Base-by-base conservation (phyloP, 352 stramenopile genomes). In the Phytophthora capsici region DNA sequence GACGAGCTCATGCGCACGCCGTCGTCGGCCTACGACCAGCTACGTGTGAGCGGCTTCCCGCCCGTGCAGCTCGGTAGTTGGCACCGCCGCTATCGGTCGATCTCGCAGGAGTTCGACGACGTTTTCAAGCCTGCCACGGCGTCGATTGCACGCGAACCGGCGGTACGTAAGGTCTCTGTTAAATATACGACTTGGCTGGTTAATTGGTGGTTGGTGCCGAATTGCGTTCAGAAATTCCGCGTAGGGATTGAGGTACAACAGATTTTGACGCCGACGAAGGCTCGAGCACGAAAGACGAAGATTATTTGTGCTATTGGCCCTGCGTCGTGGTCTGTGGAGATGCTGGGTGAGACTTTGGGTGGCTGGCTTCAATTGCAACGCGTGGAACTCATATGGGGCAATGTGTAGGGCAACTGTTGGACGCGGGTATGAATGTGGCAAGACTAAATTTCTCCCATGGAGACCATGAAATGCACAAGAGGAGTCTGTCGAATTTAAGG, bases 401-500 rank as follows among this genome's bases (percentile, higher is more conserved):
- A 17, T 63, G 14, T 30, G 2, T 22, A 92, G 82, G 84, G 2
- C 69, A 93, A 57, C 64, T 94, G 3, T 61, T 93, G 38, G 85
- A 93, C 50, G 84, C 82, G 25, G 97, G 98, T 10, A 99, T 99
- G 95, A 97, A 97, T 50, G 91, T 99, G 5, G 98, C 98, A 66
- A 88, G 98, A 13, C 84, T 99, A 26, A 99, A 99, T 64, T 99
- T 99, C 76, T 99, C 96, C 13, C 98, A 99, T 73, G 98, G 98
- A 20, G 98, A 98, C 51, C 96, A 98, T 57, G 95, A 98, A 56
- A 78, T 95, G 57, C 93, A 99, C 59, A 71, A 93, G 44, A 84
- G 87, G 17, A 95, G 85, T 58, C 58, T 98, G 28, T 78, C 63
- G 10, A 99, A 99, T 78, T 79, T 99, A 25, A 78, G 86, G 4